Evolutionary conservation across 1,284 basidiomycete species (phyloP).

Genomic region (Coniophora puteana): DNA sequence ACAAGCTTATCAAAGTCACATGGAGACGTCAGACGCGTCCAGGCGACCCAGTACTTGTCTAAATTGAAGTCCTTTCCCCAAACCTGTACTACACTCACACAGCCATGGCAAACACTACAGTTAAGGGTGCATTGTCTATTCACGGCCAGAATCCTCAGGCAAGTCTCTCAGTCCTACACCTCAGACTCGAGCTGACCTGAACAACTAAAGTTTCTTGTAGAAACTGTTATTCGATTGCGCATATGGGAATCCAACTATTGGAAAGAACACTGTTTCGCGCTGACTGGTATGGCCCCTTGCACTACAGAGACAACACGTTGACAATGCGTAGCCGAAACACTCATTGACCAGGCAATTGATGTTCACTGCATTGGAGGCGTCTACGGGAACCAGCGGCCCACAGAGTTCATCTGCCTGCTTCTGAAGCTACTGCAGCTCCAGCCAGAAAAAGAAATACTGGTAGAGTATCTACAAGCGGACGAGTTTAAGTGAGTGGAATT

Average conservation of each 20-base stretch:
- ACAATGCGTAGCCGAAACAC: constrained; percentile 65
- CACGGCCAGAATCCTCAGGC: constrained; percentile 96
- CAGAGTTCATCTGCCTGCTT: constrained; percentile 87
- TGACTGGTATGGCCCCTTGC: constrained; percentile 59
- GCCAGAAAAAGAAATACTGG: constrained; percentile 92
- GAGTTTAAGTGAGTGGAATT: constrained; percentile 91
- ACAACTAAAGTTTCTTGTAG: constrained; percentile 80
- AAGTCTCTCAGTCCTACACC: constrained; percentile 9
- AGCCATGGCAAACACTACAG: constrained; percentile 87
- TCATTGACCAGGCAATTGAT: constrained; percentile 91
- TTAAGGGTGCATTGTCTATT: constrained; percentile 76
- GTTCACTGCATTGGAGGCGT: constrained; percentile 88
- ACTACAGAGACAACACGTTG: background rate
- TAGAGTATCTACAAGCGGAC: constrained; percentile 92
- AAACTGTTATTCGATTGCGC: constrained; percentile 93
- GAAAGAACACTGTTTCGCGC: constrained; percentile 96
- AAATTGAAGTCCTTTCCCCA: too few species aligned
- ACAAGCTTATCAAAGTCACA: too few species aligned
- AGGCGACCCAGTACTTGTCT: background rate
- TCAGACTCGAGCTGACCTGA: constrained; percentile 17
- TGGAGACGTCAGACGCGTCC: too few species aligned
- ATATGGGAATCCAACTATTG: constrained; percentile 96
- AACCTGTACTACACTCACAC: too few species aligned
- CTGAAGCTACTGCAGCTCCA: constrained; percentile 96
- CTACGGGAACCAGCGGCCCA: constrained; percentile 89